phyloP scores from a whole-genome alignment of 208 protist species.

The Trypanosoma melophagium region DNA sequence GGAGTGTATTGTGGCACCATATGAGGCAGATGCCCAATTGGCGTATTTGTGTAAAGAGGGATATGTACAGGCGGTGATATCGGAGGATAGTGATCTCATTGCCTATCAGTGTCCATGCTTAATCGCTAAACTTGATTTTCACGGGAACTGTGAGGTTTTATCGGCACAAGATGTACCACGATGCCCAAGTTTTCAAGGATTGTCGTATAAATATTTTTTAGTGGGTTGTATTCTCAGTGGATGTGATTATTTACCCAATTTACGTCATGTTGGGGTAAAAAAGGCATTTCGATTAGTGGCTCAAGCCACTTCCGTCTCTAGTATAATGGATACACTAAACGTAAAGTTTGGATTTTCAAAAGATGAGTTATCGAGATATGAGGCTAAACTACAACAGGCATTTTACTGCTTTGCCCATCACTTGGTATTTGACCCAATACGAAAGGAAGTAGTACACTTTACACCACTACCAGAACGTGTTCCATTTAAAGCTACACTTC shows the following conservation, averaged over 20 bases:
- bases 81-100: slow-evolving; percentile 99
- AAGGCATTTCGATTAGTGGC: slow-evolving; percentile 88
- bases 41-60: slow-evolving; percentile 92
- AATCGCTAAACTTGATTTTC: slow-evolving; percentile 70
- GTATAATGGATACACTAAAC: slow-evolving; percentile 48
- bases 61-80: slow-evolving; percentile 93
- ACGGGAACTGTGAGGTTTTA: slow-evolving; percentile 29
- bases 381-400: slow-evolving; percentile 46
- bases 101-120: slow-evolving; percentile 91
- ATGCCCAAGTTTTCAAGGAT: slow-evolving; percentile 22
- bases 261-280: slow-evolving; percentile 92
- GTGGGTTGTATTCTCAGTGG: slow-evolving; percentile 95
- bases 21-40: slow-evolving; percentile 99
- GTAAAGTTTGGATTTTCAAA: slow-evolving; percentile 53
- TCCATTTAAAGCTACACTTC: slow-evolving; percentile 50
- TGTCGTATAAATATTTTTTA: slow-evolving; percentile 84
- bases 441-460: slow-evolving; percentile 38
- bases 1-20: slow-evolving; percentile 97
- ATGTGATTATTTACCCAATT: slow-evolving; percentile 96
- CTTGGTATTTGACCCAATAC: slow-evolving; percentile 83
- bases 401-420: slow-evolving; percentile 90
- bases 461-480: slow-evolving; percentile 47
- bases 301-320: slow-evolving; percentile 42
- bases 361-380: slow-evolving; percentile 68
- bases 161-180: slow-evolving; percentile 21